A percentile compares a stretch with the other conserved stretches of the same genome.
phyloP scores from a whole-genome alignment of 148 eudicot species.

The Dysphania ambrosioides region DNA sequence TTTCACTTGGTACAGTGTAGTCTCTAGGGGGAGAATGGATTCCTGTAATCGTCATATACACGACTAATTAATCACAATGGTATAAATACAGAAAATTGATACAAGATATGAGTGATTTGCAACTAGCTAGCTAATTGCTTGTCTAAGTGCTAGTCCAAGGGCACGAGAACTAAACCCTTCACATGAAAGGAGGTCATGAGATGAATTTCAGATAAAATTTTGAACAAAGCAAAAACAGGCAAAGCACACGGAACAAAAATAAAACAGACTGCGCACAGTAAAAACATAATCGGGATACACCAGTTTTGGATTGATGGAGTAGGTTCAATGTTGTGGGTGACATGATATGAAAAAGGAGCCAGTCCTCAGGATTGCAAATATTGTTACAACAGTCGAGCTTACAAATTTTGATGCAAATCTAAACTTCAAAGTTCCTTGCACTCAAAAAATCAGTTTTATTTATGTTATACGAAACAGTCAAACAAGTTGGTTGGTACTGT shows the following conservation, averaged over 20 bases:
- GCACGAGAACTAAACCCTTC: background rate
- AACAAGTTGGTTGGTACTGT: background rate
- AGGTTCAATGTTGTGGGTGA: background rate
- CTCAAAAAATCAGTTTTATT: background rate
- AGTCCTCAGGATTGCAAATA: background rate
- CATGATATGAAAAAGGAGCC: too few relatives aligned
- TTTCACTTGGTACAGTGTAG: constrained; percentile 53
- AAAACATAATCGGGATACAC: background rate
- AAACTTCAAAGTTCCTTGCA: background rate
- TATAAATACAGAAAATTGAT: background rate
- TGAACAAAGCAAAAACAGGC: background rate
- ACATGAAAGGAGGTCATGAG: background rate
- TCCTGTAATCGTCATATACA: constrained; percentile 38
- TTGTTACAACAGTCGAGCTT: background rate
- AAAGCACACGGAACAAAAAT: background rate
- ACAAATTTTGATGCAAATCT: background rate
- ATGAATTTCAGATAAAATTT: background rate
- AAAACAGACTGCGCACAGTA: background rate
- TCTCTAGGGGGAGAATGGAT: constrained; percentile 60
- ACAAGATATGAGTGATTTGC: background rate
- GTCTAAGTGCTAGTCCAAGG: too few relatives aligned
- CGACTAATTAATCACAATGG: background rate
- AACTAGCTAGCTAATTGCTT: background rate
- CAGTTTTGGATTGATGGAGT: too few relatives aligned
- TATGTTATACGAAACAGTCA: background rate